Percentiles rank a stretch among this genome's conserved stretches.
phyloP scores from a whole-genome alignment of 2,329 filamentous ascomycete genomes.

The Triangularia setosa region DNA sequence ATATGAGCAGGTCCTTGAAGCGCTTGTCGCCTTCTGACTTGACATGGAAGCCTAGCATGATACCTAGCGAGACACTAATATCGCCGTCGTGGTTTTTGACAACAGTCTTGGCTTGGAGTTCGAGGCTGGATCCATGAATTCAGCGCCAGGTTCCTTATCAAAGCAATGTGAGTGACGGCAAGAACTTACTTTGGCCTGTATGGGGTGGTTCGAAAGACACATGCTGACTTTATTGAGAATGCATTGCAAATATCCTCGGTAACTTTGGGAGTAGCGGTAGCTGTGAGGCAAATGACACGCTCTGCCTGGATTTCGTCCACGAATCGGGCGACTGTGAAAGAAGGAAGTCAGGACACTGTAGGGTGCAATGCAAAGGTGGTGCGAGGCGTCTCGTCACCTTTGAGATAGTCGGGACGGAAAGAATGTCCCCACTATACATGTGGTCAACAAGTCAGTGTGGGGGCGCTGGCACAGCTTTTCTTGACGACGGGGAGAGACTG shows the following conservation, averaged over 20 bases:
- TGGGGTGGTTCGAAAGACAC: constrained; percentile 55
- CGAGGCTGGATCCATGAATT: constrained; percentile 34
- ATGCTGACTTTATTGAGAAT: constrained; percentile 46
- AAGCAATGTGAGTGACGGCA: not conserved
- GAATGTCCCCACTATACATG: constrained; percentile 42
- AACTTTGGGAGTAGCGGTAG: constrained; percentile 56
- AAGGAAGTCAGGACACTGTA: not conserved
- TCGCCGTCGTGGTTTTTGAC: not conserved
- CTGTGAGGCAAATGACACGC: constrained; percentile 56
- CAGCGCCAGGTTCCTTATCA: not conserved
- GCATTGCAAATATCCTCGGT: constrained; percentile 50
- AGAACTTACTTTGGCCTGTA: constrained; percentile 48
- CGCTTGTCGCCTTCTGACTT: constrained; percentile 40
- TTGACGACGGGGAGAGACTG: not conserved
- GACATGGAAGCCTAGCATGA: not conserved
- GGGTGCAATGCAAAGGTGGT: not conserved
- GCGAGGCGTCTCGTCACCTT: constrained; percentile 31
- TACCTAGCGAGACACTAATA: not conserved
- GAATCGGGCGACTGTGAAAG: constrained; percentile 46
- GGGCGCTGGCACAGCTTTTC: not conserved
- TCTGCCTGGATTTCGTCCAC: constrained; percentile 53
- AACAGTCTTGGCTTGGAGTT: constrained; percentile 47
- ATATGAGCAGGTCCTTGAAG: constrained; percentile 41
- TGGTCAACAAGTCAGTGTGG: not conserved
- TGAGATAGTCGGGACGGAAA: constrained; percentile 49